A percentile compares a stretch with the other conserved stretches of the same genome.
phyloP scores from a whole-genome alignment of 345 rosid species.

The Mallotus nudiflorus region DNA sequence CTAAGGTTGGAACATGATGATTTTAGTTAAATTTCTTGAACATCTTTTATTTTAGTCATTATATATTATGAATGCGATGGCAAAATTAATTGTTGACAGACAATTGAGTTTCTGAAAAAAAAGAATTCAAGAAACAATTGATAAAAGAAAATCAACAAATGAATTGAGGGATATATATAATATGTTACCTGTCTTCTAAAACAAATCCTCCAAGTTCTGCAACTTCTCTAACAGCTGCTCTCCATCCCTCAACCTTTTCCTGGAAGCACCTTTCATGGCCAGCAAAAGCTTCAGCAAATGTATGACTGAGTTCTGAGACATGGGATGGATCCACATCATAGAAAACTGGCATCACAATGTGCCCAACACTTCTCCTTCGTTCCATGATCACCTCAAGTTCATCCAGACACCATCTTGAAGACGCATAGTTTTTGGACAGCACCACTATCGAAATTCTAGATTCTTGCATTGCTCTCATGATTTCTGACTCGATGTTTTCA shows the following conservation, averaged over 20 bases:
- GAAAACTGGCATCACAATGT: slow-evolving; percentile 4
- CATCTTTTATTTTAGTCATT: too few relatives aligned
- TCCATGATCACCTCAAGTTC: slow-evolving; percentile 15
- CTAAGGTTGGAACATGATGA: too few relatives aligned
- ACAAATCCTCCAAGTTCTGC: slow-evolving; percentile 14
- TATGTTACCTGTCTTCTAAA: slow-evolving; percentile 13
- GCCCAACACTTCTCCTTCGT: background rate
- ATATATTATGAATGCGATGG: too few relatives aligned
- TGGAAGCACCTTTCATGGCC: slow-evolving; percentile 1
- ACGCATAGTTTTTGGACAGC: slow-evolving; percentile 13
- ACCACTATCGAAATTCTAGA: slow-evolving; percentile 1
- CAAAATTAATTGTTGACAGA: too few relatives aligned
- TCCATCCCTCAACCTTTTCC: slow-evolving; percentile 8
- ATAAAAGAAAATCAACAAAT: too few relatives aligned
- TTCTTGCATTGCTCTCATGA: slow-evolving; percentile 4
- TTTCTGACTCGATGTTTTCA: slow-evolving; percentile 5
- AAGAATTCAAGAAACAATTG: too few relatives aligned
- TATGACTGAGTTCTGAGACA: too few relatives aligned
- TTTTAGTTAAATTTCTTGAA: too few relatives aligned
- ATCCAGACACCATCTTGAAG: slow-evolving; percentile 20
- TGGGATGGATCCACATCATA: slow-evolving; percentile 7
- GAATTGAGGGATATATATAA: too few relatives aligned
- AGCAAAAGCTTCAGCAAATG: slow-evolving; percentile 9
- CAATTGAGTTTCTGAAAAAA: too few relatives aligned
- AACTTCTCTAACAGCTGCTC: slow-evolving; percentile 7